Evolutionary conservation across 192 early-diverging fungal species (phyloP), one percentile per base, ranked within the genome.

Genomic region (Backusella luteola): DNA sequence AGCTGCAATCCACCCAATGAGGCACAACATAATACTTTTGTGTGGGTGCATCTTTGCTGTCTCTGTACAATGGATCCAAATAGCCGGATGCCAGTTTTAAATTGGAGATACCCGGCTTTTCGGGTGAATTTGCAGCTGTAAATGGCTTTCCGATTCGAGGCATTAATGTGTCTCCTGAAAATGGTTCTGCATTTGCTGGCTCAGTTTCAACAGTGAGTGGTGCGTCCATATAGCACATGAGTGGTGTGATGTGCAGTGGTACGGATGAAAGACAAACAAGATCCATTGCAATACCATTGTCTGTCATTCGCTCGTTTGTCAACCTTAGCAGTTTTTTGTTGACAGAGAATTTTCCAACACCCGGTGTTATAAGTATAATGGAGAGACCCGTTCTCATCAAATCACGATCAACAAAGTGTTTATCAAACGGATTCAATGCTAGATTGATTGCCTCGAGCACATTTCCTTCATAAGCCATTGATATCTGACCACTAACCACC

Each of bases 401-500:
- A 85, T 98, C 97, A n/a, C 98, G 91, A 81, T 97, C 95, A 36
- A 98, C 93, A 80, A 95, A 96, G 79, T 97, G 95, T 73, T 92
- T 93, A 67, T 96, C 94, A 81, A 97, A 93, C 15, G 95, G 94
- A 85, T 98, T 99, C 67, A 99, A 86, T 2, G 96, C 97, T 26
- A 99, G 82, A 80, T 99, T 99, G 66, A 99, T 91, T 0, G 98
- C 95, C 82, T 98, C 98, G 0, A 99, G 87, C 29, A 99, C 87
- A 80, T 98, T 98, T 32, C 98, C 98, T 77, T 97, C 95, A 73
- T 88, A 91, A 0, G 97, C 93, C 72, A 91, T 88, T 26, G 94
- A 93, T 79, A 95, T 91, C 21, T 90, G 84, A 4, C 97, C 97
- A 29, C 88, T 89, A 17, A 97, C 84, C 3, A 85, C 82, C 2